Percentiles rank a stretch among this genome's conserved stretches.
phyloP scores from a whole-genome alignment of 2,329 filamentous ascomycete species.

The Plectosphaerella sp. region DNA sequence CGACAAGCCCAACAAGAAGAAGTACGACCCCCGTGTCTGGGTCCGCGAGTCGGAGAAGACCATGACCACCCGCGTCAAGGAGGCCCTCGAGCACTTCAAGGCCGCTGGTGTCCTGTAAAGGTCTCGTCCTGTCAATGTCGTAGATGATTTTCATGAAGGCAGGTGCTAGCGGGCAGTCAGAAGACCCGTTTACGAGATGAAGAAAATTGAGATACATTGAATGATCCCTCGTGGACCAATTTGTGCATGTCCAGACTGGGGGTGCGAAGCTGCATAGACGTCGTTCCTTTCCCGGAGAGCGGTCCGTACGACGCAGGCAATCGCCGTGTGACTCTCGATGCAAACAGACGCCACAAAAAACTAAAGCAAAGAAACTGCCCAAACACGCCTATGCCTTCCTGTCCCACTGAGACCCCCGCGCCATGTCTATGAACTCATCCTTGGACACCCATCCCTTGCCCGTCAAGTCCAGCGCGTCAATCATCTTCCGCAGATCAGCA shows the following conservation, averaged over 20 bases:
- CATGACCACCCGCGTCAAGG: conserved; percentile 76
- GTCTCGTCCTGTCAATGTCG: neutral
- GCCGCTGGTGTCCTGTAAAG: conserved; percentile 70
- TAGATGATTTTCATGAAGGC: too few relatives aligned
- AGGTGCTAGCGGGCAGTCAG: too few relatives aligned
- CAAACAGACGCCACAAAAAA: neutral
- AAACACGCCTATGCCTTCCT: neutral
- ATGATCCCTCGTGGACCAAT: neutral
- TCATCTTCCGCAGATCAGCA: conserved; percentile 90
- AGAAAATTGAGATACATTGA: neutral
- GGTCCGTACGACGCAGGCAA: neutral
- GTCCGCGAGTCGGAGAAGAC: conserved; percentile 96
- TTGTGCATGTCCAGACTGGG: neutral
- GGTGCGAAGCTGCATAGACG: neutral
- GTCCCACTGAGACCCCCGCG: conserved; percentile 1
- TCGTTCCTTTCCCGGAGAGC: neutral
- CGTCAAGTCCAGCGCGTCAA: conserved; percentile 95
- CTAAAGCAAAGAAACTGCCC: neutral
- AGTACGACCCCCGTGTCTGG: conserved; percentile 83
- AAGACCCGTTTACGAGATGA: neutral
- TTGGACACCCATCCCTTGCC: conserved; percentile 76
- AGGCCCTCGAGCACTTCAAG: conserved; percentile 90
- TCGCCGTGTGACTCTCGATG: neutral
- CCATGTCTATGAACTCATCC: conserved; percentile 64
- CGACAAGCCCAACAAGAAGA: conserved; percentile 99